Evolutionary conservation across 1,139 yeast genomes (phyloP).

Genomic region (Kodamaea ohmeri): DNA sequence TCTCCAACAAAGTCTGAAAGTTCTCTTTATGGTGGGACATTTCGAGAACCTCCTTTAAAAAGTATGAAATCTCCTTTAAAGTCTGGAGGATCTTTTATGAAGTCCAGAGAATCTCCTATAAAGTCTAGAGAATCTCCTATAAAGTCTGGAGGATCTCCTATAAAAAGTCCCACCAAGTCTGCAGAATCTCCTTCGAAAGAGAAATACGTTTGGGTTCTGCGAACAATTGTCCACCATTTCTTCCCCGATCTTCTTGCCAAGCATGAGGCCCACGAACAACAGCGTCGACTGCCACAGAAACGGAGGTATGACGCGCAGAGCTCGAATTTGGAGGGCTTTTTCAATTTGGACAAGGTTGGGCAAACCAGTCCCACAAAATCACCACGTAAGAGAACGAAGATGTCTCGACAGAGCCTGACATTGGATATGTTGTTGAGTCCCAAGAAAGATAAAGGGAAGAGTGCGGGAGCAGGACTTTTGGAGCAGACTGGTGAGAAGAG

Average conservation of each 20-base stretch:
- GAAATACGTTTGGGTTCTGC: constrained; percentile 17
- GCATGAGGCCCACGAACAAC: constrained; percentile 8
- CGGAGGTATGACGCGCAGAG: constrained; percentile 12
- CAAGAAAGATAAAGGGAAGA: neutral
- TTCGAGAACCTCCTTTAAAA: too few species aligned
- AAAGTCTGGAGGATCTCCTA: neutral
- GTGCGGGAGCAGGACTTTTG: neutral
- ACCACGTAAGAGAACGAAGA: constrained; percentile 6
- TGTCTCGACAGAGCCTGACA: constrained; percentile 10
- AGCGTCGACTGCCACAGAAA: constrained; percentile 9
- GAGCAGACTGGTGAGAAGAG: neutral
- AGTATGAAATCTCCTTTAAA: neutral
- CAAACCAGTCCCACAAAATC: constrained; percentile 6
- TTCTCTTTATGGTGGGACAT: too few species aligned
- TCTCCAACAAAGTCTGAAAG: neutral
- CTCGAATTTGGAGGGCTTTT: constrained; percentile 13
- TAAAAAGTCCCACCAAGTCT: neutral
- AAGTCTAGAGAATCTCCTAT: neutral
- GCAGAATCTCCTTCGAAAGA: neutral
- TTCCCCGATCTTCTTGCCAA: constrained; percentile 11
- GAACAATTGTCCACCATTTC: constrained; percentile 13
- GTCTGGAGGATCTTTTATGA: neutral
- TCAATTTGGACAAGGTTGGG: constrained; percentile 7
- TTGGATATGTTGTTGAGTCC: constrained; percentile 8
- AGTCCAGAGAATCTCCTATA: neutral